Percentiles rank a stretch among this genome's conserved stretches.
Conservation (phyloP, 169 alveolate species). For the Sarcocystis neurona region DNA sequence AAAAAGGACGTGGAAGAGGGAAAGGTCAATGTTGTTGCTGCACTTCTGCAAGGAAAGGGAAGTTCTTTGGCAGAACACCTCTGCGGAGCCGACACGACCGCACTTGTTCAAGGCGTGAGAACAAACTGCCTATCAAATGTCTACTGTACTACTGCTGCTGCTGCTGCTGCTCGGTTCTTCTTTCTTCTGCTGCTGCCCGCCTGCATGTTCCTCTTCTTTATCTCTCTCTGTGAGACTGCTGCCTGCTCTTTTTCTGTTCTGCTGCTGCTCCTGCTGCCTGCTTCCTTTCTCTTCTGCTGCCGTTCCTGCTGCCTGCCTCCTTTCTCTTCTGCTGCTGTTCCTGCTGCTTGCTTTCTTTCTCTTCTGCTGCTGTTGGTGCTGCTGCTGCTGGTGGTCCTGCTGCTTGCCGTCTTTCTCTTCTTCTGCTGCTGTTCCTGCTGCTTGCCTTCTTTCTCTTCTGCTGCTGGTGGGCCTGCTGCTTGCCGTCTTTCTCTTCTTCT, state of each 20-base stretch:
- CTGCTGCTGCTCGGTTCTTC: not conserved
- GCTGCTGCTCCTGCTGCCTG: not conserved
- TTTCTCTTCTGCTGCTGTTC: not conserved
- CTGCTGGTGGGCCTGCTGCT: too few relatives aligned
- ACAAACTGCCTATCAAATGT: not conserved
- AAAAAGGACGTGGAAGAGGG: not conserved
- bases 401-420: too few relatives aligned
- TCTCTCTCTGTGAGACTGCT: not conserved
- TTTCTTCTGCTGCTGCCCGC: not conserved
- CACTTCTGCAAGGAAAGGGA: not conserved
- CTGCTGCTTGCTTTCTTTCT: not conserved
- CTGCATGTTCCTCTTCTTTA: not conserved
- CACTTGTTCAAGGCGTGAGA: not conserved
- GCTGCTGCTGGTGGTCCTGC: too few relatives aligned
- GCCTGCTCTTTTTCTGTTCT: not conserved
- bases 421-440: too few relatives aligned
- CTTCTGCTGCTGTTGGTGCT: too few relatives aligned
- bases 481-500: too few relatives aligned
- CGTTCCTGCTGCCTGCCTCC: not conserved
- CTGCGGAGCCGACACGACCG: not conserved
- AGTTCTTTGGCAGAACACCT: not conserved
- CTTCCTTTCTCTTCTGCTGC: not conserved
- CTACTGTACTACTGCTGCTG: not conserved
- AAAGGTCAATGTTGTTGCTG: slow-evolving; percentile 8
- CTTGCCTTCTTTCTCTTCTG: too few relatives aligned